A percentile compares a stretch with the other conserved stretches of the same genome.
phyloP scores from a whole-genome alignment of 768 basidiomycete genomes.

The Suillus paluster region DNA sequence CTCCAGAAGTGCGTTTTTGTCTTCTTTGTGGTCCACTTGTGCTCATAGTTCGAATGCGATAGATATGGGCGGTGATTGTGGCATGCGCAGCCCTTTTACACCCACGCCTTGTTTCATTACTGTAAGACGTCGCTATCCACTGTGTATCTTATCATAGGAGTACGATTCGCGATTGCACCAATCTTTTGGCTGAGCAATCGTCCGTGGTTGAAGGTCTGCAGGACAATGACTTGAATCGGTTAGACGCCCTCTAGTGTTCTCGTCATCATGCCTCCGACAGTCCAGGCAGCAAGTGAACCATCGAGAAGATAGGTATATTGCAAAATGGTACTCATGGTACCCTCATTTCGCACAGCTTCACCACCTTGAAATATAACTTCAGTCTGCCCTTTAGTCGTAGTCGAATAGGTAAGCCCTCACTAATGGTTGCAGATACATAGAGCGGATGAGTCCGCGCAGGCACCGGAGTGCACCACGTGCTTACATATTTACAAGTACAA shows the following conservation, averaged over 20 bases:
- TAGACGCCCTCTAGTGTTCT: not conserved
- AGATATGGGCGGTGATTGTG: slow-evolving; percentile 5
- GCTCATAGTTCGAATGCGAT: not conserved
- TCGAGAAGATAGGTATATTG: not conserved
- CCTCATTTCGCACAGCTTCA: not conserved
- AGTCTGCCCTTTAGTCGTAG: not conserved
- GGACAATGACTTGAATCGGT: not conserved
- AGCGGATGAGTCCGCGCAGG: not conserved
- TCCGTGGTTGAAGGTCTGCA: not conserved
- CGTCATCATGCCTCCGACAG: not conserved
- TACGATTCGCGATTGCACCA: not conserved
- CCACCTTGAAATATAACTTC: not conserved
- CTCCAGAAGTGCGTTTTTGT: slow-evolving; percentile 79
- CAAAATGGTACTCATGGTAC: not conserved
- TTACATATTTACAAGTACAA: too few species aligned
- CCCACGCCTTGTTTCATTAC: not conserved
- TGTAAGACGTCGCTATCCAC: slow-evolving; percentile 4
- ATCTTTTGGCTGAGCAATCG: not conserved
- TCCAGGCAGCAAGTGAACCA: not conserved
- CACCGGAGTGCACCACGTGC: not conserved
- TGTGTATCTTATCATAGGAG: too few species aligned
- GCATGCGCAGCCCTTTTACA: not conserved
- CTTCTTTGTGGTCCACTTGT: too few species aligned
- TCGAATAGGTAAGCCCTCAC: not conserved
- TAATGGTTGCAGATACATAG: not conserved